Base-by-base conservation (phyloP, 352 stramenopile species). In the Pythium scleroteichum region DNA sequence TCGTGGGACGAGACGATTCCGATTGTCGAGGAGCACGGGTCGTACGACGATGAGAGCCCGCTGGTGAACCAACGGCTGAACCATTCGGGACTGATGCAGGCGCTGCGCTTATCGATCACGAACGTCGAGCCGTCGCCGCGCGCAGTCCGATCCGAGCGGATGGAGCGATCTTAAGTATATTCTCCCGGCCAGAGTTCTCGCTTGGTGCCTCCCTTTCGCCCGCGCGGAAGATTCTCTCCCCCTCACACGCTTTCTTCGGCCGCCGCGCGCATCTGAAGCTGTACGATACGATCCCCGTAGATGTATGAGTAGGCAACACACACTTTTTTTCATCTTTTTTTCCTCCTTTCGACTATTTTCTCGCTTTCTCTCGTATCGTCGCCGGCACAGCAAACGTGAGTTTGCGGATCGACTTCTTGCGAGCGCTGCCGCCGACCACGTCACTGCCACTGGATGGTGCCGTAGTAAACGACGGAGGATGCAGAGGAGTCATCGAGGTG, bases 1-100 rank as follows among this genome's bases (percentile, higher is more conserved):
- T 87, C 79, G 22, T 90, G 79, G 79, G 76, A 90, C 59, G 83
- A 92, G 29, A 81, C 69, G 33, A 87, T 92, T 57, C 75, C 85
- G 53, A 79, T 92, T 32, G 83, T 87, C 19, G 83, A 92, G 44
- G 72, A 80, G n/a, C 54, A 66, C 10, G 79, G 88, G 39, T 78
- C 69, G n/a, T 70, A 62, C 38, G 74, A 83, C 17, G 64, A 77
- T 38, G 78, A 88, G 29, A 75, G 63, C 14, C 69, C 71, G 19
- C 76, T 85, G 60, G 66, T 88, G 33, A 78, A 75, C 71, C 76
- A 69, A 57, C 72, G 71, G 7, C 66, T 90, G 22, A 88, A 89
- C 26, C 79, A 88, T 55, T 85, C 76, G 49, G 75, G 76, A 19
- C 64, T 92, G 19, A 78, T 87, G 78, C 68, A 82, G 19, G 46